Conservation (phyloP, 2,329 filamentous ascomycete genomes). For the Calycina herbarum region DNA sequence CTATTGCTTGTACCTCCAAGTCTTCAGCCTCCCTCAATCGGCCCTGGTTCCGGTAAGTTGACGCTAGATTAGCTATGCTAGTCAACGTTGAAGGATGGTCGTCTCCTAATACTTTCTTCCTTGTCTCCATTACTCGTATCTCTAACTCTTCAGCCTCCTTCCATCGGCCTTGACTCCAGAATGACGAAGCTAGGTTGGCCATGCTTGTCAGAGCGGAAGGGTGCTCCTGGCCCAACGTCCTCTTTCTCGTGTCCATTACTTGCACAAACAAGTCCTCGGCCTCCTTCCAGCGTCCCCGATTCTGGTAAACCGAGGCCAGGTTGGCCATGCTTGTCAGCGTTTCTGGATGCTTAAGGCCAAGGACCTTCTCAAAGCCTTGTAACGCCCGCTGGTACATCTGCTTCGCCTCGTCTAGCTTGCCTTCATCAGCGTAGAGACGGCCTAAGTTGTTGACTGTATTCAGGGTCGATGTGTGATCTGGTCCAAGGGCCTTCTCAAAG, state of each 20-base stretch:
- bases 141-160: neutral
- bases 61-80: slow-evolving; percentile 1
- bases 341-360: too few species aligned
- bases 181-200: neutral
- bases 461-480: slow-evolving; percentile 25
- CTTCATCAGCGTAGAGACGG: slow-evolving; percentile 28
- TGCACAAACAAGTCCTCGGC: neutral
- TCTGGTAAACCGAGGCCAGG: too few species aligned
- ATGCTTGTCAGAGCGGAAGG: neutral
- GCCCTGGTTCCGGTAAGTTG: too few species aligned
- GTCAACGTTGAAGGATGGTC: neutral
- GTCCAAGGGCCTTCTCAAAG: slow-evolving; percentile 27
- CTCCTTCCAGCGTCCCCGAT: too few species aligned
- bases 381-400: slow-evolving; percentile 27
- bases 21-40: too few species aligned
- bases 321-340: too few species aligned
- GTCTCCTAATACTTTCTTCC: neutral
- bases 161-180: neutral
- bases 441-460: too few species aligned
- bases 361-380: slow-evolving; percentile 28
- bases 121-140: neutral
- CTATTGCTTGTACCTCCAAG: too few species aligned
- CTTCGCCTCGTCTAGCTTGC: slow-evolving; percentile 33
- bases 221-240: neutral
- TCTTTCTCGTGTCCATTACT: neutral